Percentiles rank a stretch among this genome's conserved stretches.
phyloP scores from a whole-genome alignment of 768 basidiomycete genomes.

The Dioszegia hungarica region DNA sequence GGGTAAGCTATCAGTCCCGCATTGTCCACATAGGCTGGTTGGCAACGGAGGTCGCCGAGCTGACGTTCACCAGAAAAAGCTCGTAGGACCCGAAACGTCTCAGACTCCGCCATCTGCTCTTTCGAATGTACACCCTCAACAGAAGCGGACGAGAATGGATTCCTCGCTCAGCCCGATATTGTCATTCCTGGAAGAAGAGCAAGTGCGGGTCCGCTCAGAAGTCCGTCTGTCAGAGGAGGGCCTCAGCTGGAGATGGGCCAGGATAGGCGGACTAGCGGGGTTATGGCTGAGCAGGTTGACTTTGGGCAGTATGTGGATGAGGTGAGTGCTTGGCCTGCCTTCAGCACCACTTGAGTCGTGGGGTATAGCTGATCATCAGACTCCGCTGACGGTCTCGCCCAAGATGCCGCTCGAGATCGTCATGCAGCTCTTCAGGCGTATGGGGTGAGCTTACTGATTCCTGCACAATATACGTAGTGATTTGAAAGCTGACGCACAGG shows the following conservation, averaged over 20 bases:
- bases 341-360: neutral
- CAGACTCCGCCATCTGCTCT: conserved; percentile 64
- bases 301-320: conserved; percentile 87
- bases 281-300: conserved; percentile 48
- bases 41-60: too few relatives aligned
- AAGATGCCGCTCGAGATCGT: conserved; percentile 91
- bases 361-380: conserved; percentile 54
- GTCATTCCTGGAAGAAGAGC: conserved; percentile 25
- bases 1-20: conserved; percentile 53
- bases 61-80: conserved; percentile 60
- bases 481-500: conserved; percentile 52
- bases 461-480: too few relatives aligned
- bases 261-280: conserved; percentile 20
- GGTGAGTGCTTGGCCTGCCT: too few relatives aligned
- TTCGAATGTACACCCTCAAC: conserved; percentile 56
- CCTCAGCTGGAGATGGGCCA: conserved; percentile 1
- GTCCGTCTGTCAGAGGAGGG: neutral
- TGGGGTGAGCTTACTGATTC: conserved; percentile 67
- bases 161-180: conserved; percentile 25
- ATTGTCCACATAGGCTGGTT: neutral
- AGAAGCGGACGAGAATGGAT: conserved; percentile 7
- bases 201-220: neutral
- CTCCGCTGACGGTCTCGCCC: conserved; percentile 85
- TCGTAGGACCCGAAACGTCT: conserved; percentile 59
- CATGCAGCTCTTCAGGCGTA: conserved; percentile 93